Conservation (phyloP, 164 flowering plant genomes). For the Liriodendron chinense region DNA sequence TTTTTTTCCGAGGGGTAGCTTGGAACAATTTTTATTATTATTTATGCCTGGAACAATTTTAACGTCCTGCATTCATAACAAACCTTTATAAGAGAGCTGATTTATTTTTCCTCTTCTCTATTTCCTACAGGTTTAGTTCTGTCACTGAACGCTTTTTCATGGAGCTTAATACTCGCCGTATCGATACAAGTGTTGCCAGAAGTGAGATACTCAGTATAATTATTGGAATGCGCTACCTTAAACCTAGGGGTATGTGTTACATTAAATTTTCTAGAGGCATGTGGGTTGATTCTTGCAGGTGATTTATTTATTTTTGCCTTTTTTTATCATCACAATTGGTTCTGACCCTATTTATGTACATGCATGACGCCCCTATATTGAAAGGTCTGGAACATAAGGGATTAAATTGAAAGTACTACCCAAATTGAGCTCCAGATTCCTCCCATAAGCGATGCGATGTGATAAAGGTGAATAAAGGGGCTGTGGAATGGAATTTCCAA, state of each 20-base stretch:
- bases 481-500: neutral
- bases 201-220: slow-evolving; percentile 98
- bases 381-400: neutral
- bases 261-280: neutral
- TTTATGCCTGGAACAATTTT: too few species aligned
- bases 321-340: neutral
- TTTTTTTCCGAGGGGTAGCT: too few species aligned
- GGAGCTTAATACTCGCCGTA: slow-evolving; percentile 90
- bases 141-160: slow-evolving; percentile 98
- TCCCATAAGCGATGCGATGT: neutral
- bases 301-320: neutral
- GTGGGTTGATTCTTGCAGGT: too few species aligned
- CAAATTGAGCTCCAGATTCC: neutral
- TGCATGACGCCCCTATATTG: neutral
- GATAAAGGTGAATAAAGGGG: neutral
- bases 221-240: slow-evolving; percentile 98
- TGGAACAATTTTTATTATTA: too few species aligned
- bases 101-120: slow-evolving; percentile 8
- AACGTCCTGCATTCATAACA: neutral
- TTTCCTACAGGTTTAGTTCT: slow-evolving; percentile 77
- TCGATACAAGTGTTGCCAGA: slow-evolving; percentile 78
- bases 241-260: slow-evolving; percentile 80
- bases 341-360: neutral
- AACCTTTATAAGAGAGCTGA: slow-evolving; percentile 4
- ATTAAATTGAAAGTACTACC: neutral